These are phyloP conservation scores for Mucor velutinosus DNA, from an alignment of 371 early-diverging fungal genomes.

Conservation along the genomic window DNA sequence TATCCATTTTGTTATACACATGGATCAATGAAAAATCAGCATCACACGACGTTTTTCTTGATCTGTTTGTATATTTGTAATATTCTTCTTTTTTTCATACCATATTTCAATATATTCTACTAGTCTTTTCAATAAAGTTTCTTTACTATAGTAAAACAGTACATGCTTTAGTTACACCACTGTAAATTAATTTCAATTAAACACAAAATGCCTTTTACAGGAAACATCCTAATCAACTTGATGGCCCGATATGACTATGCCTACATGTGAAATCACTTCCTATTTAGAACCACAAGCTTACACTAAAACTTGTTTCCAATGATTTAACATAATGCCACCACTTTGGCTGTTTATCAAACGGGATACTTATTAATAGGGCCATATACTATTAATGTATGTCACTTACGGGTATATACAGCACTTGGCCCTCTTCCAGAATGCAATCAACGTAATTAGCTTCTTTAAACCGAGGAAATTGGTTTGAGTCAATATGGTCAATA, in stretches of 20 bases:
- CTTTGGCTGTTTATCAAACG: slow-evolving; percentile 49
- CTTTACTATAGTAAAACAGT: neutral
- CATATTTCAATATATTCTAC: neutral
- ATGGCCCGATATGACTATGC: neutral
- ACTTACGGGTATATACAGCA: slow-evolving; percentile 90
- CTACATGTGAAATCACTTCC: slow-evolving; percentile 6
- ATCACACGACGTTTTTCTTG: neutral
- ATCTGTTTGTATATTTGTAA: slow-evolving; percentile 3
- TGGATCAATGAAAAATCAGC: neutral
- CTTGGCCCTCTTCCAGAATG: slow-evolving; percentile 76
- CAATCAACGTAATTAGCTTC: slow-evolving; percentile 70
- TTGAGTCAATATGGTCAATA: slow-evolving; percentile 63
- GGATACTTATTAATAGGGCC: neutral
- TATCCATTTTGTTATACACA: neutral
- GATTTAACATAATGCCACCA: slow-evolving; percentile 95
- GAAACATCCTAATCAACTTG: slow-evolving; percentile 5
- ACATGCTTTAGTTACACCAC: neutral
- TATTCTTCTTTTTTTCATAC: slow-evolving; percentile 1
- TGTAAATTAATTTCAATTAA: slow-evolving; percentile 5
- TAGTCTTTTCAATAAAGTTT: neutral
- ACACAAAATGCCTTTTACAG: slow-evolving; percentile 8
- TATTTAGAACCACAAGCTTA: slow-evolving; percentile 85
- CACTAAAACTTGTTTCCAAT: slow-evolving; percentile 75
- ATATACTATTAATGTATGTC: neutral
- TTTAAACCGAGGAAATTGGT: slow-evolving; percentile 55